These are phyloP conservation scores for Ophiosphaerella narmari DNA, from an alignment of 2,329 filamentous ascomycete species.

Conservation along the genomic window DNA sequence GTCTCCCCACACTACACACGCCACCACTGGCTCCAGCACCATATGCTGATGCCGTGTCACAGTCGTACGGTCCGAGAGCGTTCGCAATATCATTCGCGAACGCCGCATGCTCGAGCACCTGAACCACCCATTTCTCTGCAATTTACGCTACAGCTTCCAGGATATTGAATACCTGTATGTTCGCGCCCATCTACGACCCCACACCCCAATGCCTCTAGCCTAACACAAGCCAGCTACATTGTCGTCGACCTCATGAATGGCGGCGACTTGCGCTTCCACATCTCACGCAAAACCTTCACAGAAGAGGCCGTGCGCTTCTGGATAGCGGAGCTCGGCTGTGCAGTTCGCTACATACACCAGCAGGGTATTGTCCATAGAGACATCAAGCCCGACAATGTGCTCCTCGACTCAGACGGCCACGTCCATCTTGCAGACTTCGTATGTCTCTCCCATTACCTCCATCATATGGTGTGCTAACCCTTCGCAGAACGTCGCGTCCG, in stretches of 20 bases:
- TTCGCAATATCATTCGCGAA: conserved; percentile 97
- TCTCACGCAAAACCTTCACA: conserved; percentile 95
- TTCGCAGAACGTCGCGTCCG: conserved; percentile 88
- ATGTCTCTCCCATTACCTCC: conserved; percentile 45
- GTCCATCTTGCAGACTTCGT: conserved; percentile 98
- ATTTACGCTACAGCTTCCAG: conserved; percentile 97
- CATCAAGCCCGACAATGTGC: conserved; percentile 50
- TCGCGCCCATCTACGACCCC: neutral
- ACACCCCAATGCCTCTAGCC: neutral
- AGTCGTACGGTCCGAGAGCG: conserved; percentile 97
- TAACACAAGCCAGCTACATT: conserved; percentile 67
- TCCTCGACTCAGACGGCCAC: conserved; percentile 60
- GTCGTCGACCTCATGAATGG: conserved; percentile 98
- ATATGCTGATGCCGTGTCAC: conserved; percentile 39
- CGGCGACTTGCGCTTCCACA: conserved; percentile 95
- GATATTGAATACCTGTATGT: conserved; percentile 97
- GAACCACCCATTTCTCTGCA: conserved; percentile 97
- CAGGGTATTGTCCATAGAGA: conserved; percentile 51
- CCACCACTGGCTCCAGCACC: conserved; percentile 11
- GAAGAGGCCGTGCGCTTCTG: conserved; percentile 97
- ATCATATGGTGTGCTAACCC: conserved; percentile 41
- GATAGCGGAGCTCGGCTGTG: conserved; percentile 93
- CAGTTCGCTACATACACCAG: conserved; percentile 63
- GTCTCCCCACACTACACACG: conserved; percentile 2
- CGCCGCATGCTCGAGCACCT: conserved; percentile 97